Evolutionary conservation across 2,329 filamentous ascomycete species (phyloP).

Genomic region (Domatiomyces globalis): DNA sequence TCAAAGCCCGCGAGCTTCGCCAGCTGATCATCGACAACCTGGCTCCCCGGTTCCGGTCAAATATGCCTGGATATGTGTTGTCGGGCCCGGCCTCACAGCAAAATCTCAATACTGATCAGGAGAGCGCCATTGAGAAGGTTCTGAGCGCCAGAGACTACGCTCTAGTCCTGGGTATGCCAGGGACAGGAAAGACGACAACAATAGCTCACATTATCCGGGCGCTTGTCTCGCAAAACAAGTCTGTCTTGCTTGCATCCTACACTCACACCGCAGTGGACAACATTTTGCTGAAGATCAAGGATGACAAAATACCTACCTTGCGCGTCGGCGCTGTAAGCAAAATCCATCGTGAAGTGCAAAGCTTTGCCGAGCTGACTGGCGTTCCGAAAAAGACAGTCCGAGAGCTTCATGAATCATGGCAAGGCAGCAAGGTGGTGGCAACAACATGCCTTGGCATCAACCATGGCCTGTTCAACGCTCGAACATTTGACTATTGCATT

Average conservation of each 20-base stretch:
- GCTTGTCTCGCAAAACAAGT: slow-evolving; percentile 76
- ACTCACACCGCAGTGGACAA: slow-evolving; percentile 98
- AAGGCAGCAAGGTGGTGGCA: slow-evolving; percentile 75
- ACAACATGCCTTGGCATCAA: slow-evolving; percentile 90
- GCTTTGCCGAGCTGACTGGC: slow-evolving; percentile 68
- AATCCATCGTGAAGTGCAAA: slow-evolving; percentile 72
- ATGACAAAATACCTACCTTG: slow-evolving; percentile 63
- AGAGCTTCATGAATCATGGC: slow-evolving; percentile 70
- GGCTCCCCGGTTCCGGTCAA: slow-evolving; percentile 56
- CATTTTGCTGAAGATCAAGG: slow-evolving; percentile 78
- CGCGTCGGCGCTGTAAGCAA: slow-evolving; percentile 77
- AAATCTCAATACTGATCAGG: slow-evolving; percentile 75
- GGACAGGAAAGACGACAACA: slow-evolving; percentile 94
- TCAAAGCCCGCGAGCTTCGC: slow-evolving; percentile 57
- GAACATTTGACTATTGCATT: slow-evolving; percentile 93
- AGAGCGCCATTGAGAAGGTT: slow-evolving; percentile 75
- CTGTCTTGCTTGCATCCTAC: slow-evolving; percentile 83
- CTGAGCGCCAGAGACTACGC: slow-evolving; percentile 94
- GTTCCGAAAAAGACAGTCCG: slow-evolving; percentile 63
- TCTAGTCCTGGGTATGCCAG: slow-evolving; percentile 94
- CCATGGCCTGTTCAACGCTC: slow-evolving; percentile 74
- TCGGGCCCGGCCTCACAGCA: slow-evolving; percentile 40
- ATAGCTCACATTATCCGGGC: slow-evolving; percentile 95
- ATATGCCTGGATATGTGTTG: slow-evolving; percentile 47
- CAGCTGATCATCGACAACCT: slow-evolving; percentile 65